Base-by-base conservation (phyloP, 2,329 filamentous ascomycete species). In the Magnaporthales sp. region DNA sequence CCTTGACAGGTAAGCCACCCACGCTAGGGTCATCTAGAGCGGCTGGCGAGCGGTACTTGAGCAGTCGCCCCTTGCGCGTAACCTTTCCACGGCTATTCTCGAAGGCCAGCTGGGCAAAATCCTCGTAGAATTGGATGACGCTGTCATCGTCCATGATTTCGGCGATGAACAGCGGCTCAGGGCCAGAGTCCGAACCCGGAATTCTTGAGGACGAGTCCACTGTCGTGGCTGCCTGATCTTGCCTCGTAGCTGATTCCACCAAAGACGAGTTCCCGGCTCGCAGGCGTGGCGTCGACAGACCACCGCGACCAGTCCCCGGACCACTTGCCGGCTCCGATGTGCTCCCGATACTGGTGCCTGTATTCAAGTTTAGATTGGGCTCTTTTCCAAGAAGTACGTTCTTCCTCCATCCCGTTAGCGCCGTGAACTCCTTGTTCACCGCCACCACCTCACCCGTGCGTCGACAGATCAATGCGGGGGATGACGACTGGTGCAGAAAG, bases 381-480 rank as follows among this genome's bases (percentile, higher is more conserved):
- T 93, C 90, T 72, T 93, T 91, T 63, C 95, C 95, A 0, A 98
- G 83, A 0, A 99, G 81, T 0, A 98, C 89, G 63, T 95, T 91
- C 73, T 93, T 93, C 65, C 89, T 91, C 95, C 95, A 99, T 5
- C 94, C 95, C 0, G 95, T 97, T 66, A 99, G 81, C 31, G 96
- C 91, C n/a, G 90, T 92, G 72, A 99, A 99, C 76, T 98, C 95
- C 77, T 97, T 97, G 75, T 95, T 96, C 26, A 96, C 92, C 3
- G 92, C 92, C 0, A 93, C 93, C n/a, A 99, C 88, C 76, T 98
- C 95, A 64, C 95, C 95, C 0, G 93, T 97, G 63, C 95, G 88
- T 63, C 95, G 88, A 74, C 92, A 96, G 29, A 98, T 92, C 67
- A 99, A 88, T 0, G 93, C 96, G 0, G 95, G 95, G 4, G 93